These are phyloP conservation scores for Rhodotorula sp. DNA, from an alignment of 1,284 basidiomycete genomes.

Conservation along the genomic window DNA sequence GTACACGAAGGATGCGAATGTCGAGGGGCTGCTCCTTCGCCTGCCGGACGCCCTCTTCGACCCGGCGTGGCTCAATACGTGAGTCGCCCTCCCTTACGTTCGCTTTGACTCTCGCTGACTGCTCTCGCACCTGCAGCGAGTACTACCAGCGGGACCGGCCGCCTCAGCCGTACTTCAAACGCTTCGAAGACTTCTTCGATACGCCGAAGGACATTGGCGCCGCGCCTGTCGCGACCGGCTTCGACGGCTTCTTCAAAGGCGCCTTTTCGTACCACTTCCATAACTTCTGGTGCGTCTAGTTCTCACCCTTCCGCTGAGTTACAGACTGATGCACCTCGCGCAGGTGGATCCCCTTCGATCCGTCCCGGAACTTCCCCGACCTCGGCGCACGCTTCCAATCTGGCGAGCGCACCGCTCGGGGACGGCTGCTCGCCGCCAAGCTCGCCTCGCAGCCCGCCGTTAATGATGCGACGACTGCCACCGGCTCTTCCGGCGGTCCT, in stretches of 20 bases:
- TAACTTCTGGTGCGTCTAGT: conserved; percentile 22
- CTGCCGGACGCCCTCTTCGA: conserved; percentile 83
- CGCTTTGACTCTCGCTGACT: not conserved
- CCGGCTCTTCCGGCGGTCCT: conserved; percentile 9
- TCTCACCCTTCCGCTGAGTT: not conserved
- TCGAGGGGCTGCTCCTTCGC: conserved; percentile 69
- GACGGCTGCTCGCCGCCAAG: conserved; percentile 39
- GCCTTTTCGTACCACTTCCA: conserved; percentile 75
- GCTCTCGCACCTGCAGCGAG: conserved; percentile 52
- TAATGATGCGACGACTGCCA: not conserved
- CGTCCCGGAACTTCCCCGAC: conserved; percentile 83
- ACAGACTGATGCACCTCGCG: not conserved
- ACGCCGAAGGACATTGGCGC: conserved; percentile 66
- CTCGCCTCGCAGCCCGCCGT: conserved; percentile 10
- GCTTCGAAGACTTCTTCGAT: conserved; percentile 65
- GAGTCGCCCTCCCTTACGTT: not conserved
- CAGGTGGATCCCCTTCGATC: conserved; percentile 93
- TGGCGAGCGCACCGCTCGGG: conserved; percentile 48
- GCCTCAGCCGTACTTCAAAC: conserved; percentile 76
- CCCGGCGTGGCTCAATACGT: conserved; percentile 76
- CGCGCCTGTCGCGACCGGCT: conserved; percentile 70
- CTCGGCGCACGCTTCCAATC: conserved; percentile 71
- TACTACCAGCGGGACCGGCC: conserved; percentile 75
- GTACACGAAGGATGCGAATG: conserved; percentile 72
- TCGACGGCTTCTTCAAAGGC: conserved; percentile 79